Conservation (phyloP, 2,329 filamentous ascomycete species). For the Hymenoscyphus fraxineus region DNA sequence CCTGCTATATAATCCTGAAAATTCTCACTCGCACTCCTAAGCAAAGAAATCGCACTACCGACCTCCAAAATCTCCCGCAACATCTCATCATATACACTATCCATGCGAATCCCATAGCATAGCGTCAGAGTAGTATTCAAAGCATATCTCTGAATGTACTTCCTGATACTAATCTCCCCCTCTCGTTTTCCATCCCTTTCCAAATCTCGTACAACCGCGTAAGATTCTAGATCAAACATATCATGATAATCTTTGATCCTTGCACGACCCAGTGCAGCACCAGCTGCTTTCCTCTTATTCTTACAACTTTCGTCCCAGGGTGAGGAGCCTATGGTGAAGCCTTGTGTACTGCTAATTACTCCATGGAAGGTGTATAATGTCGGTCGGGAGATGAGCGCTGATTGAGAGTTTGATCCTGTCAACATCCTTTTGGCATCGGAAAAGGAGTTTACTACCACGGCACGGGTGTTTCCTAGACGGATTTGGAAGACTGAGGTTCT, state of each 20-base stretch:
- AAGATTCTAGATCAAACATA: slow-evolving; percentile 53
- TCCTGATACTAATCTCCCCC: slow-evolving; percentile 44
- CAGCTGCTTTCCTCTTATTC: slow-evolving; percentile 50
- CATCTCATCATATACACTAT: slow-evolving; percentile 48
- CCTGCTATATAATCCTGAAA: slow-evolving; percentile 52
- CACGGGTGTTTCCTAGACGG: slow-evolving; percentile 48
- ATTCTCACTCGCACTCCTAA: slow-evolving; percentile 50
- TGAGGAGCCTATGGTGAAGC: slow-evolving; percentile 52
- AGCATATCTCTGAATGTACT: slow-evolving; percentile 51
- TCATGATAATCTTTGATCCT: slow-evolving; percentile 46
- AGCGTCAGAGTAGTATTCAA: slow-evolving; percentile 52
- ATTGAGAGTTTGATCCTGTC: slow-evolving; percentile 41
- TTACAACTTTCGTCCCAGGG: slow-evolving; percentile 52
- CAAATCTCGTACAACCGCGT: slow-evolving; percentile 47
- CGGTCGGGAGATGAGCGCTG: slow-evolving; percentile 47
- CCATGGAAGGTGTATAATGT: slow-evolving; percentile 53
- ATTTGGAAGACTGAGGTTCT: slow-evolving; percentile 49
- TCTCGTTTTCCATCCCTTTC: slow-evolving; percentile 42
- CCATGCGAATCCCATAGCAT: slow-evolving; percentile 54
- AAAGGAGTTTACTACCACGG: slow-evolving; percentile 51
- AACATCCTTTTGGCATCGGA: slow-evolving; percentile 49
- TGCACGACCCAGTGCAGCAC: slow-evolving; percentile 43
- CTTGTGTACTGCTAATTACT: slow-evolving; percentile 48
- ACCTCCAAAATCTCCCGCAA: slow-evolving; percentile 51
- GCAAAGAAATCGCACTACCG: slow-evolving; percentile 47